phyloP scores from a whole-genome alignment of 2,329 filamentous ascomycete species.

The Emergomyces africanus region DNA sequence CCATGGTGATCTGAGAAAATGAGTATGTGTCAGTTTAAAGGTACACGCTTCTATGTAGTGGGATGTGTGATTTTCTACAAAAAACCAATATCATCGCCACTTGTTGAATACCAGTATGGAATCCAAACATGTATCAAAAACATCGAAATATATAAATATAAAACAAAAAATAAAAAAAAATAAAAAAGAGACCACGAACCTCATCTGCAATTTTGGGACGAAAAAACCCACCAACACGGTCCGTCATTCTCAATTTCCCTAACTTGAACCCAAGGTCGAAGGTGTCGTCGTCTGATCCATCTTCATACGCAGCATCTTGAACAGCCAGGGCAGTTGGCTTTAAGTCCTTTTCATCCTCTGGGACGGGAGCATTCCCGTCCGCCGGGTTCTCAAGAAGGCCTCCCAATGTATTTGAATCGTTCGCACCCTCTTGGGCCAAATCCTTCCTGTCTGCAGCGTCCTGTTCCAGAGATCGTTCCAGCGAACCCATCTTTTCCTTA shows the following conservation, averaged over 20 bases:
- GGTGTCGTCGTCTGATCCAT: conserved; percentile 50
- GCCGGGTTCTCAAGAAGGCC: conserved; percentile 39
- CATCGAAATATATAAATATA: background rate
- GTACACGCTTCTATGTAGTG: too few relatives aligned
- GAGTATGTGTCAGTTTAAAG: background rate
- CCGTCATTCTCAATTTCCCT: conserved; percentile 60
- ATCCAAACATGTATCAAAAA: background rate
- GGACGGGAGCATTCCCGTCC: conserved; percentile 32
- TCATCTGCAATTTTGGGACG: conserved; percentile 59
- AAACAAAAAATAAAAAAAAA: background rate
- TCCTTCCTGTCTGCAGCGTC: conserved; percentile 45
- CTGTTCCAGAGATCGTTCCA: conserved; percentile 57
- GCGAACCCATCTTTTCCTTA: conserved; percentile 62
- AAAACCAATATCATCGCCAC: background rate
- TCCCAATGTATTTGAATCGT: conserved; percentile 19
- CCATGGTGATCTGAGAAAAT: background rate
- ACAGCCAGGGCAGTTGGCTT: conserved; percentile 51
- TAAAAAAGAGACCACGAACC: conserved; percentile 30
- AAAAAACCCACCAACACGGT: conserved; percentile 60
- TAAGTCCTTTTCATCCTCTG: conserved; percentile 44
- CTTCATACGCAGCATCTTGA: conserved; percentile 56
- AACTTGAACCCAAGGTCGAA: conserved; percentile 60
- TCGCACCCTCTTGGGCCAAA: background rate
- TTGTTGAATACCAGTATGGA: background rate
- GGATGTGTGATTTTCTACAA: background rate